Evolutionary conservation across 441 rosid genomes (phyloP).

Genomic region (Mallotus repandus): DNA sequence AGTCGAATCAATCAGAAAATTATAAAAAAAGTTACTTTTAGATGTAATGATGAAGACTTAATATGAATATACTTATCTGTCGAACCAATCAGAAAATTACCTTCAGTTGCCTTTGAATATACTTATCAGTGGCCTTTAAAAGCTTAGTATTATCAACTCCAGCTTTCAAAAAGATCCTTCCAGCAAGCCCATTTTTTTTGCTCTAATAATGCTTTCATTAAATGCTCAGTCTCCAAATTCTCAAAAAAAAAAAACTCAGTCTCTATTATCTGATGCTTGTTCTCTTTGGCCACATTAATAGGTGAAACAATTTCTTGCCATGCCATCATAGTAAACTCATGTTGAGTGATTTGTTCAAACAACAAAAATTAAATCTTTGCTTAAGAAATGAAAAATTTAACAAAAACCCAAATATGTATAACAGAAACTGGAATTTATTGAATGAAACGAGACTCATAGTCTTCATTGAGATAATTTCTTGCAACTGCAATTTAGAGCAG

Average conservation of each 20-base stretch:
- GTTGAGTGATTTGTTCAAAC: slow-evolving; percentile 72
- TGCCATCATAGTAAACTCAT: slow-evolving; percentile 97
- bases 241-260: too few species aligned
- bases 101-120: slow-evolving; percentile 71
- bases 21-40: not conserved
- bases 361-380: too few species aligned
- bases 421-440: too few species aligned
- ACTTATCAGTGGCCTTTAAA: slow-evolving; percentile 72
- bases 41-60: not conserved
- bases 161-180: slow-evolving; percentile 77
- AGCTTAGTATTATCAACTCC: slow-evolving; percentile 92
- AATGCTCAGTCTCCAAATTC: slow-evolving; percentile 75
- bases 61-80: not conserved
- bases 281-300: slow-evolving; percentile 90
- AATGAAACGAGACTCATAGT: too few species aligned
- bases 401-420: not conserved
- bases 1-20: slow-evolving; percentile 8
- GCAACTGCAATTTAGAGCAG: too few species aligned
- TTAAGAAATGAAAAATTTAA: slow-evolving; percentile 1
- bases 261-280: slow-evolving; percentile 88
- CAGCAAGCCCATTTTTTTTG: slow-evolving; percentile 99
- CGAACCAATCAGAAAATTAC: slow-evolving; percentile 30
- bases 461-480: too few species aligned
- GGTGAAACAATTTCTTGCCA: slow-evolving; percentile 98
- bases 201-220: slow-evolving; percentile 91